Conservation (phyloP, 768 basidiomycete genomes). For the Calocybe cyanea region DNA sequence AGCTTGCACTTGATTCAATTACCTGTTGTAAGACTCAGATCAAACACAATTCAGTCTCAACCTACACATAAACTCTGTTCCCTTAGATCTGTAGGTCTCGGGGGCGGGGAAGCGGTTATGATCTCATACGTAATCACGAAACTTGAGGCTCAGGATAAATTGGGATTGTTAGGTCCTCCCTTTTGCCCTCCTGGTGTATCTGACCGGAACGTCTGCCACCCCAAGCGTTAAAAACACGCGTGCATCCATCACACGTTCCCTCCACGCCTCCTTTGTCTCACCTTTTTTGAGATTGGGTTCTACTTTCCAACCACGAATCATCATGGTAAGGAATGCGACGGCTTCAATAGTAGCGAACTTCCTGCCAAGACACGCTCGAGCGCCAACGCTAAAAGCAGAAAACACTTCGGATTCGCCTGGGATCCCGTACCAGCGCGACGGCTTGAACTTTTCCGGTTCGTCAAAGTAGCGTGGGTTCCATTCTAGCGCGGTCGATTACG, state of each 20-base stretch:
- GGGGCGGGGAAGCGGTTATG: too few species aligned
- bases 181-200: slow-evolving; percentile 23
- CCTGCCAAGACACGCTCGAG: slow-evolving; percentile 51
- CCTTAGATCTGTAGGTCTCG: too few species aligned
- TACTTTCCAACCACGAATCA: slow-evolving; percentile 52
- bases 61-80: too few species aligned
- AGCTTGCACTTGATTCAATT: too few species aligned
- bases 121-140: too few species aligned
- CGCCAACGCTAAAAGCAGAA: slow-evolving; percentile 49
- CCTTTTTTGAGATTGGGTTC: slow-evolving; percentile 35
- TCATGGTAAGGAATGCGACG: slow-evolving; percentile 47
- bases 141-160: too few species aligned
- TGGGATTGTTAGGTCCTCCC: too few species aligned
- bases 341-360: slow-evolving; percentile 53
- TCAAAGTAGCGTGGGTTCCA: slow-evolving; percentile 49
- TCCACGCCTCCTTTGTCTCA: slow-evolving; percentile 38
- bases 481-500: slow-evolving; percentile 26
- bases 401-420: slow-evolving; percentile 39
- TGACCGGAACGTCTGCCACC: slow-evolving; percentile 28
- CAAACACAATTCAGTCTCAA: too few species aligned
- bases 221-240: slow-evolving; percentile 33
- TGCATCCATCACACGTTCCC: slow-evolving; percentile 25
- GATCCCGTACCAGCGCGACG: slow-evolving; percentile 46
- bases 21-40: too few species aligned
- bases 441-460: slow-evolving; percentile 43